Base-by-base conservation (phyloP, 768 basidiomycete genomes). In the Lentinula guzmanii region DNA sequence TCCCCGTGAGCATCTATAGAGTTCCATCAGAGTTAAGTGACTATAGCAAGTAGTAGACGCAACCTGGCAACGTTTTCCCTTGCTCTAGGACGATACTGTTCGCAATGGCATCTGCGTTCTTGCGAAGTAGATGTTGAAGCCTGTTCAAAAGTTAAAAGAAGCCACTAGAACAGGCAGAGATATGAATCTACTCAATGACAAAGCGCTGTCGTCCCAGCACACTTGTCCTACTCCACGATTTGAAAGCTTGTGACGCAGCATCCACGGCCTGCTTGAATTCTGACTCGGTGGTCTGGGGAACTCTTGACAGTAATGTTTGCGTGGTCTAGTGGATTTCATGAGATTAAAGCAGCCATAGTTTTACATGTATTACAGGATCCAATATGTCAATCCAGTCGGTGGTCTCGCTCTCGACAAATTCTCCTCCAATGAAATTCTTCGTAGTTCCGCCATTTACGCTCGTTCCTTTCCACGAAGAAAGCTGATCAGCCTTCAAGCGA, bases 21-120 rank as follows among this genome's bases (percentile, higher is more conserved):
- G 35, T 21, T 18, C 46, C 13, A 31, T 56, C 62, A 4, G 37
- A 41, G 6, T 37, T 31, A 9, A 41, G 5, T 39, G 13, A 24
- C 5, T 3, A 39, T 60, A 41, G 5, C 3, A 28, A 37, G 50
- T 15, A n/a, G 39, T 42, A 35, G 60, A 33, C 28, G 35, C 58
- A 50, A 90, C 90, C 90, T 64, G 90, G 85, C 46, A 91, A 74
- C 0, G 96, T 99, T 77, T 98, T 98, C 15, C 96, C 96, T 74
- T 98, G 96, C 71, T 98, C 95, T 21, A 98, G 76, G 28, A 95
- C 93, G 60, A 98, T 98, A 66, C 89, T 93, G 46, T 79, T 81
- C 0, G 95, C 95, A 59, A 99, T 82, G 54, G 87, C 89, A 67
- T 93, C 93, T 7, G 88, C 82, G 71, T 98, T 86, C 70, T 91